phyloP scores from a whole-genome alignment of 2,329 filamentous ascomycete genomes.

The Mycocentrospora acerina region DNA sequence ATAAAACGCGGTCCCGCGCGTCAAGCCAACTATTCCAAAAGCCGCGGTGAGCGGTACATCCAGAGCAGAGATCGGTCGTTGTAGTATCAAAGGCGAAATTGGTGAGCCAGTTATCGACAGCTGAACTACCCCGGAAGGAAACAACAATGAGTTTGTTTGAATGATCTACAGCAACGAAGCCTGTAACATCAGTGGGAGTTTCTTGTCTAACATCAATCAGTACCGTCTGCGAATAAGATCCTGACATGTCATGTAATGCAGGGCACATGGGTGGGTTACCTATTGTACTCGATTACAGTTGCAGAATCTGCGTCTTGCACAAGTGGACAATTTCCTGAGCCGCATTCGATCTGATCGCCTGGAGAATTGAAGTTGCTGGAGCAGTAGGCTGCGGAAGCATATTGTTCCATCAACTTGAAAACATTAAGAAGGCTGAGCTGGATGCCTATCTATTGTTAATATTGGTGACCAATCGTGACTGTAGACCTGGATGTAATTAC shows the following conservation, averaged over 20 bases:
- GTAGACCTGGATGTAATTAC: neutral
- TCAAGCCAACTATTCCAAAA: slow-evolving; percentile 63
- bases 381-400: slow-evolving; percentile 57
- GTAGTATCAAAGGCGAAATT: slow-evolving; percentile 51
- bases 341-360: slow-evolving; percentile 48
- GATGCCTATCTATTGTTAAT: slow-evolving; percentile 15
- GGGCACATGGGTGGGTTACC: slow-evolving; percentile 7
- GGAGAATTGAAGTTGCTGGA: slow-evolving; percentile 48
- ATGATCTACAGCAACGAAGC: slow-evolving; percentile 49
- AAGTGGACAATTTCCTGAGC: slow-evolving; percentile 49
- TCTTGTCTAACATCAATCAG: slow-evolving; percentile 13
- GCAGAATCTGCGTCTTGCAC: slow-evolving; percentile 49
- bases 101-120: slow-evolving; percentile 63
- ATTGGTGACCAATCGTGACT: neutral
- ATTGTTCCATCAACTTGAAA: slow-evolving; percentile 44
- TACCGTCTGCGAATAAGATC: slow-evolving; percentile 1
- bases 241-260: neutral
- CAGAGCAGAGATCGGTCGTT: slow-evolving; percentile 45
- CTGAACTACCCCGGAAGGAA: slow-evolving; percentile 60
- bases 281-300: slow-evolving; percentile 48
- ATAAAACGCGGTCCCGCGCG: slow-evolving; percentile 47
- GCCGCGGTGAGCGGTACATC: slow-evolving; percentile 60
- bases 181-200: slow-evolving; percentile 46
- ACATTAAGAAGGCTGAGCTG: slow-evolving; percentile 17
- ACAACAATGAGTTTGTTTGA: slow-evolving; percentile 57